Conservation (phyloP, 2,329 filamentous ascomycete genomes). For the Lachnellula arida region DNA sequence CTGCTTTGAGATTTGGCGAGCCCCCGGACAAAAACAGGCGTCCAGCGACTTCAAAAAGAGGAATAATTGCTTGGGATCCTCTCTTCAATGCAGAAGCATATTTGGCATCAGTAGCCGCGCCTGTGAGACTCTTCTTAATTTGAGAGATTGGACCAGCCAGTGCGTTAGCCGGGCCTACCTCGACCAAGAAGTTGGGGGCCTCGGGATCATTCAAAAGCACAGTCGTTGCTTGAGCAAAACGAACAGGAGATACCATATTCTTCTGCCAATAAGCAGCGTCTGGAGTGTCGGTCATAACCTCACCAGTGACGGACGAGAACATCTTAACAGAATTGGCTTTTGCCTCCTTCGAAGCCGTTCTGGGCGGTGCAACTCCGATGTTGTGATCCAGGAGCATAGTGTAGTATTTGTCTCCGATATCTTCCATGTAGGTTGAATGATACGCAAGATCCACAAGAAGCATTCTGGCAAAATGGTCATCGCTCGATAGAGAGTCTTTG, state of each 20-base stretch:
- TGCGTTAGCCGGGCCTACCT: constrained; percentile 33
- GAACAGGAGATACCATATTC: background rate
- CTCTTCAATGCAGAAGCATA: background rate
- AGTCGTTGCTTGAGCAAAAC: background rate
- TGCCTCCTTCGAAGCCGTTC: background rate
- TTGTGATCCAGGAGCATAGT: background rate
- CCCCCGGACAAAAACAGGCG: background rate
- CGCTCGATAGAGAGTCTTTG: constrained; percentile 9
- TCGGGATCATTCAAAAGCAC: background rate
- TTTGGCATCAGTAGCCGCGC: background rate
- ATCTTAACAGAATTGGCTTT: background rate
- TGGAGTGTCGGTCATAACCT: background rate
- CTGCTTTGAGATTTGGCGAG: background rate
- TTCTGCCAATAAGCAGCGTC: background rate
- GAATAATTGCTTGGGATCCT: background rate
- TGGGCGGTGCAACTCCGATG: background rate
- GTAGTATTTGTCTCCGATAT: constrained; percentile 1
- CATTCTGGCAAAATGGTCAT: constrained; percentile 16
- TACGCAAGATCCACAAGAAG: constrained; percentile 27
- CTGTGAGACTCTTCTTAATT: constrained; percentile 7
- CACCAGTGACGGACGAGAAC: constrained; percentile 1
- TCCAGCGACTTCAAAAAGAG: background rate
- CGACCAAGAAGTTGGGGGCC: constrained; percentile 15
- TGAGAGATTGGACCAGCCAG: constrained; percentile 29
- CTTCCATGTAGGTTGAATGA: constrained; percentile 24